Conservation (phyloP, 805 yeast genomes). For the Candida sphagnicola region DNA sequence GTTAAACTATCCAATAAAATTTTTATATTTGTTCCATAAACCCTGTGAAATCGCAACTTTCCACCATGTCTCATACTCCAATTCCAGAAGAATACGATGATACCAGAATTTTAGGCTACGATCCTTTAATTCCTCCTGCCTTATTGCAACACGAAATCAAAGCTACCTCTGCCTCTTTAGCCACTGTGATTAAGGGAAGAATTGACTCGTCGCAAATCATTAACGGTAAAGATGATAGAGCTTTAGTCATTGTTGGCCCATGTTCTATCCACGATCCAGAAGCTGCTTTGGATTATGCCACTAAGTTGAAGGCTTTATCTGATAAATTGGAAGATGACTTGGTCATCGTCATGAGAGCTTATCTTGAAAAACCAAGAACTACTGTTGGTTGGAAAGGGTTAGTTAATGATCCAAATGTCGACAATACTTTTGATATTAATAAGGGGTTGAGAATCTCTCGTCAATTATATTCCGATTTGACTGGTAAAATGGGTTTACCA, state of each 20-base stretch:
- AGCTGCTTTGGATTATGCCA: constrained; percentile 86
- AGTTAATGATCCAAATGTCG: constrained; percentile 94
- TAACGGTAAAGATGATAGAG: constrained; percentile 73
- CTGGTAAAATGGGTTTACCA: constrained; percentile 69
- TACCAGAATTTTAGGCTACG: constrained; percentile 82
- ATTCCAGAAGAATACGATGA: constrained; percentile 68
- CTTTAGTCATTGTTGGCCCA: constrained; percentile 89
- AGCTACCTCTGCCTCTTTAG: constrained; percentile 49
- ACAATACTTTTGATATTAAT: constrained; percentile 89
- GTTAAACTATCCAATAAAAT: background rate
- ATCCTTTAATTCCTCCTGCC: constrained; percentile 92
- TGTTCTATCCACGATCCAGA: constrained; percentile 93
- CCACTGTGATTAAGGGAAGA: constrained; percentile 74
- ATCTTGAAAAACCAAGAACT: constrained; percentile 97
- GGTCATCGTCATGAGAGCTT: constrained; percentile 92
- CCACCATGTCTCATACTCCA: constrained; percentile 43
- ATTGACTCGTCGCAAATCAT: constrained; percentile 72
- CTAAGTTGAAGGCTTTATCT: constrained; percentile 58
- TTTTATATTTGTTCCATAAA: no score
- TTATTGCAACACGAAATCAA: constrained; percentile 83
- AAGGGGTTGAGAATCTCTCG: constrained; percentile 88
- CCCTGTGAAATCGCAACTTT: no score
- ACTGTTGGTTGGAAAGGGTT: constrained; percentile 99
- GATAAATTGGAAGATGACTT: constrained; percentile 73
- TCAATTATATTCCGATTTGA: constrained; percentile 76